Conservation (phyloP, 2,329 filamentous ascomycete species). For the Ophiocordyceps unilateralis region DNA sequence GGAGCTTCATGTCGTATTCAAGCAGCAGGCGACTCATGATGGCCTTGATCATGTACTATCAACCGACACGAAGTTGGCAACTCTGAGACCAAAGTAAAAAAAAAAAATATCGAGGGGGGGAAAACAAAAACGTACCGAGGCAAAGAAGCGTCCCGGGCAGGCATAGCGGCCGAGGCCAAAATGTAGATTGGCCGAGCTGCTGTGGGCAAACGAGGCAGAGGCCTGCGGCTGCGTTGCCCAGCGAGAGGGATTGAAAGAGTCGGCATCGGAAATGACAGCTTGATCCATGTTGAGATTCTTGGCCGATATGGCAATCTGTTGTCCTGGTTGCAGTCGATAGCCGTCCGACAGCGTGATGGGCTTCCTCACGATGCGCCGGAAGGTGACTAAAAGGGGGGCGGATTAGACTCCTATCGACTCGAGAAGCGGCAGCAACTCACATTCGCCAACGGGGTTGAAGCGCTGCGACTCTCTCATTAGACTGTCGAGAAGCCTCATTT, state of each 20-base stretch:
- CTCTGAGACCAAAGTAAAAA: no score
- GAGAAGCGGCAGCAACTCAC: neutral
- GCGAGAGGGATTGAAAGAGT: slow-evolving; percentile 2
- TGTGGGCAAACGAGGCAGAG: slow-evolving; percentile 3
- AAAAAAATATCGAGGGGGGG: no score
- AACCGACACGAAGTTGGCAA: neutral
- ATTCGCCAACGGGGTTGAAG: slow-evolving; percentile 6
- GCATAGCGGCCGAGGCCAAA: slow-evolving; percentile 6
- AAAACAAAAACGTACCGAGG: slow-evolving; percentile 2
- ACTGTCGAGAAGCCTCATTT: slow-evolving; percentile 7
- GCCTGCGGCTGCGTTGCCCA: slow-evolving; percentile 2
- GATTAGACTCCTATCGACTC: neutral
- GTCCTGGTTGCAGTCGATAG: slow-evolving; percentile 2
- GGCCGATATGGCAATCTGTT: slow-evolving; percentile 4
- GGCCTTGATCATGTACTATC: slow-evolving; percentile 5
- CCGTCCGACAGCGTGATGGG: slow-evolving; percentile 4
- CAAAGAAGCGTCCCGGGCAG: slow-evolving; percentile 7
- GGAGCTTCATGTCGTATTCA: slow-evolving; percentile 4
- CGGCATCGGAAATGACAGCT: slow-evolving; percentile 1
- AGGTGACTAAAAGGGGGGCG: slow-evolving; percentile 3
- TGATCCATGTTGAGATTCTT: slow-evolving; percentile 3
- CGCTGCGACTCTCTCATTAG: slow-evolving; percentile 7
- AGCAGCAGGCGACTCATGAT: slow-evolving; percentile 4
- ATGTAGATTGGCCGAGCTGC: slow-evolving; percentile 4
- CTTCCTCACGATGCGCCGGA: slow-evolving; percentile 4